These are phyloP conservation scores for Globisporangium recalcitrans DNA, from an alignment of 352 stramenopile genomes.

Conservation along the genomic window DNA sequence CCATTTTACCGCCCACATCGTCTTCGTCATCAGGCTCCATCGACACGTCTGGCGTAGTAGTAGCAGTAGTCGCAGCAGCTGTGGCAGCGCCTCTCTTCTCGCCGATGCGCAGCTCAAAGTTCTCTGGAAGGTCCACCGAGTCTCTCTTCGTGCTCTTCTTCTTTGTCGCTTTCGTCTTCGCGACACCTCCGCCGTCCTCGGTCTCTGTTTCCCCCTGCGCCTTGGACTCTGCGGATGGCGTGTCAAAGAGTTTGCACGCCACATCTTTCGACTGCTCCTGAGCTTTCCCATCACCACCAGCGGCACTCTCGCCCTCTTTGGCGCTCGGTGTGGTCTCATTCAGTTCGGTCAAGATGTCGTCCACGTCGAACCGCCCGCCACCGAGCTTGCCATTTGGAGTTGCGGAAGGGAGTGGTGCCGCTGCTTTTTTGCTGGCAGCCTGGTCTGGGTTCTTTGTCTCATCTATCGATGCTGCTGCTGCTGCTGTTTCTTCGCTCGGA, in stretches of 20 bases:
- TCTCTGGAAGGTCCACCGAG: constrained; percentile 19
- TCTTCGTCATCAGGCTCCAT: constrained; percentile 22
- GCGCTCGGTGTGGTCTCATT: constrained; percentile 35
- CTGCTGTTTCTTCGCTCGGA: constrained; percentile 14
- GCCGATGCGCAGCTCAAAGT: constrained; percentile 30
- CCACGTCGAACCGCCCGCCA: constrained; percentile 44
- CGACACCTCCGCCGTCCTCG: background rate
- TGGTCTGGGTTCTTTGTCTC: background rate
- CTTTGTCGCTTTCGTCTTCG: background rate
- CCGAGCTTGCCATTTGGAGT: constrained; percentile 19
- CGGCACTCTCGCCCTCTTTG: constrained; percentile 18
- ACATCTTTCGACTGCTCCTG: constrained; percentile 30
- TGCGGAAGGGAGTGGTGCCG: constrained; percentile 12
- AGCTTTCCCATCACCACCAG: background rate
- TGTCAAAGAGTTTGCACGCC: constrained; percentile 52
- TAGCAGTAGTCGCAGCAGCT: constrained; percentile 2
- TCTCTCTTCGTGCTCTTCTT: constrained; percentile 10
- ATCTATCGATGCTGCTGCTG: constrained; percentile 2
- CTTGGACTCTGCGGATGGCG: constrained; percentile 31
- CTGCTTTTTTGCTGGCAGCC: background rate
- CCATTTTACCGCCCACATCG: constrained; percentile 16
- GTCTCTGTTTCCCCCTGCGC: constrained; percentile 4
- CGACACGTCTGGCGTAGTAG: background rate
- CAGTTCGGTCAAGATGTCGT: constrained; percentile 51
- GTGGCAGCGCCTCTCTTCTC: constrained; percentile 19